Percentiles rank a stretch among this genome's conserved stretches.
Conservation (phyloP, 2,329 filamentous ascomycete genomes). For the Phaeomoniella chlamydospora region DNA sequence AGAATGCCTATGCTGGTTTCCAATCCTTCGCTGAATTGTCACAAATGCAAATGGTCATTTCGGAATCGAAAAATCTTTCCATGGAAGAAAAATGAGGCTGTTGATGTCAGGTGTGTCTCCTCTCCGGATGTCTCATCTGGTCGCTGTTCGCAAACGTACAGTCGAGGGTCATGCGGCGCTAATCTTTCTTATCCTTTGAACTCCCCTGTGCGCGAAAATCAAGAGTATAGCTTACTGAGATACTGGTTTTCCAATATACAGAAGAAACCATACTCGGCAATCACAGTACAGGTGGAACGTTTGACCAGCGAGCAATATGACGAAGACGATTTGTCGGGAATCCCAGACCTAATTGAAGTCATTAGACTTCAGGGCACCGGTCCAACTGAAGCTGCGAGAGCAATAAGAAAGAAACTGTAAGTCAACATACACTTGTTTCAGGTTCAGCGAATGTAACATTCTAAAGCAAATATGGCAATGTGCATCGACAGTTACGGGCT, state of each 20-base stretch:
- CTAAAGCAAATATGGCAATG: constrained; percentile 72
- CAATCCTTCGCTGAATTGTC: too few species aligned
- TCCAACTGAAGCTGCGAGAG: constrained; percentile 76
- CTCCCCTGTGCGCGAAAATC: too few species aligned
- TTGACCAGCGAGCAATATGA: constrained; percentile 81
- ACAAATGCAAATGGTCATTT: too few species aligned
- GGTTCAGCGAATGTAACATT: constrained; percentile 1
- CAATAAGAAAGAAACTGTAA: constrained; percentile 85
- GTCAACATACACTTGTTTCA: constrained; percentile 12
- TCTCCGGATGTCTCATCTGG: too few species aligned
- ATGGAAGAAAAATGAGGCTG: too few species aligned
- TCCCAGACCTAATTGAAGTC: constrained; percentile 87
- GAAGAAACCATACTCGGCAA: constrained; percentile 81
- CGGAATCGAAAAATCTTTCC: too few species aligned
- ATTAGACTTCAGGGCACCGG: constrained; percentile 80
- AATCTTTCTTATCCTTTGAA: too few species aligned
- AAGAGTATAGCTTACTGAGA: neutral
- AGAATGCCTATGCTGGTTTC: too few species aligned
- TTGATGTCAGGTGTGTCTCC: too few species aligned
- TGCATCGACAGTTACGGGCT: constrained; percentile 83
- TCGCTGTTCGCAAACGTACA: too few species aligned
- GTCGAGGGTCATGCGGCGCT: too few species aligned
- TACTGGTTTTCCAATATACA: constrained; percentile 10
- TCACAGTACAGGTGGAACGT: constrained; percentile 83
- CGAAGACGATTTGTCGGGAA: constrained; percentile 80